Conservation (phyloP, 306 rosid species). For the Fagus sylvatica region DNA sequence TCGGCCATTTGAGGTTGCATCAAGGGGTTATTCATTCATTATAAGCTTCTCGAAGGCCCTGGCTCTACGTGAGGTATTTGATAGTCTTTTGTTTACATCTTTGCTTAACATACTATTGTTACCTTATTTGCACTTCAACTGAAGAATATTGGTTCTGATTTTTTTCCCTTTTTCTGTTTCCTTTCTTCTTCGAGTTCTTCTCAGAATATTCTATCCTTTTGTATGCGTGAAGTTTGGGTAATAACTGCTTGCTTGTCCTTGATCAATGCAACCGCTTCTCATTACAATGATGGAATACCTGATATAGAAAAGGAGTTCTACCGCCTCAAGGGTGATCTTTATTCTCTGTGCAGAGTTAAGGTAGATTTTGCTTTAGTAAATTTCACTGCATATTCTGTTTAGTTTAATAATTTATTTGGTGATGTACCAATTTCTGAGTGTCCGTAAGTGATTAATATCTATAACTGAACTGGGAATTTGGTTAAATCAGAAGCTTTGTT, state of each 20-base stretch:
- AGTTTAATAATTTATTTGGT: constrained; percentile 20
- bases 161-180: constrained; percentile 4
- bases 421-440: constrained; percentile 20
- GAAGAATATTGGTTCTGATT: constrained; percentile 22
- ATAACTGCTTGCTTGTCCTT: constrained; percentile 83
- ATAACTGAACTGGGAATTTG: constrained; percentile 16
- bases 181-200: constrained; percentile 35
- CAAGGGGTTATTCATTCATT: constrained; percentile 90
- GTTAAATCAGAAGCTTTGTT: constrained; percentile 21
- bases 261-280: constrained; percentile 69
- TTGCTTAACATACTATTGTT: constrained; percentile 20
- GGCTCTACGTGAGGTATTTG: constrained; percentile 77
- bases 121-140: constrained; percentile 18
- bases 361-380: constrained; percentile 40
- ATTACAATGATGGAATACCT: constrained; percentile 64
- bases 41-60: constrained; percentile 89
- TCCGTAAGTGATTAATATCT: constrained; percentile 2
- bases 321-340: constrained; percentile 88
- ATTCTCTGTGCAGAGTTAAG: constrained; percentile 91
- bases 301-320: constrained; percentile 88
- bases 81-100: constrained; percentile 18
- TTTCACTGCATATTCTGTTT: constrained; percentile 22
- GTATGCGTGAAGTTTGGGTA: constrained; percentile 97
- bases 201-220: constrained; percentile 86
- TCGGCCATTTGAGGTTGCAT: constrained; percentile 87